Conservation (phyloP, 2,329 filamentous ascomycete species). For the Botryotinia globosa region DNA sequence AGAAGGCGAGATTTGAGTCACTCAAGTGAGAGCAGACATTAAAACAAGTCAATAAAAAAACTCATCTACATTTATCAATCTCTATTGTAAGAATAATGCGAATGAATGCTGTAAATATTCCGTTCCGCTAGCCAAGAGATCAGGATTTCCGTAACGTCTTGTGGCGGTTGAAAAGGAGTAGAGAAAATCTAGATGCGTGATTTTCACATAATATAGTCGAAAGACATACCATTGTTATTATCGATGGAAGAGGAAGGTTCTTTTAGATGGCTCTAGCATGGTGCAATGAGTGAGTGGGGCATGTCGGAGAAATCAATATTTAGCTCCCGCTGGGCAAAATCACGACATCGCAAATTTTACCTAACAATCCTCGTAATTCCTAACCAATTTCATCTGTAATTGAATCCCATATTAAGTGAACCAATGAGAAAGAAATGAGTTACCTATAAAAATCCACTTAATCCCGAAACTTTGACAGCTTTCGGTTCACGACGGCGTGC, state of each 20-base stretch:
- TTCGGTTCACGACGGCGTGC: background rate
- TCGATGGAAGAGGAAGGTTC: background rate
- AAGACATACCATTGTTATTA: background rate
- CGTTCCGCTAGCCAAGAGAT: background rate
- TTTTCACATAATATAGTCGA: background rate
- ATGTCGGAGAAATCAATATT: background rate
- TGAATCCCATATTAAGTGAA: background rate
- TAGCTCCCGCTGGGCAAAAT: background rate
- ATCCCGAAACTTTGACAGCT: background rate
- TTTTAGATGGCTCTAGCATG: background rate
- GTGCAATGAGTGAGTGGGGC: slow-evolving; percentile 4
- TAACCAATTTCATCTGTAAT: background rate
- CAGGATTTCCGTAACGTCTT: background rate
- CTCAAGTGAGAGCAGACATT: slow-evolving; percentile 3
- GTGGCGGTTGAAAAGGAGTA: background rate
- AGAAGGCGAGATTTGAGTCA: slow-evolving; percentile 16
- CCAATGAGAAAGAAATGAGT: background rate
- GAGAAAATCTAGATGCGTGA: background rate
- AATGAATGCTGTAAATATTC: background rate
- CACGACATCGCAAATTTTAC: slow-evolving; percentile 15
- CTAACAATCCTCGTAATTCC: background rate
- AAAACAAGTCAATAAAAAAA: background rate
- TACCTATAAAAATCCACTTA: slow-evolving; percentile 11
- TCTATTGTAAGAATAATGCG: background rate
- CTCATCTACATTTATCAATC: background rate